These are phyloP conservation scores for Thalia dealbata DNA, from an alignment of 176 grass and related monocot genomes.

Conservation along the genomic window DNA sequence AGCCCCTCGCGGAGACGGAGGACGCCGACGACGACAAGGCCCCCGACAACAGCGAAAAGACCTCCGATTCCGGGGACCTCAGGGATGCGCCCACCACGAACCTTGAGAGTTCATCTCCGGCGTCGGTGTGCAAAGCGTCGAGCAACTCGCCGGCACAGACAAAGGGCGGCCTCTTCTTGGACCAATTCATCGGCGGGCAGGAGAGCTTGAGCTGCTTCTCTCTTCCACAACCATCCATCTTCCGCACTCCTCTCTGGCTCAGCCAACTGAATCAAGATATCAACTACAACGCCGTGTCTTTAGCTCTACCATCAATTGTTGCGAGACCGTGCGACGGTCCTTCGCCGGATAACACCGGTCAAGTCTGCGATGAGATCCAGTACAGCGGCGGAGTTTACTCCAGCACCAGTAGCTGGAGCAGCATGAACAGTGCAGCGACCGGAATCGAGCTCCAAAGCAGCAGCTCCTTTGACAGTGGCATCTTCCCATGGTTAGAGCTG, in stretches of 20 bases:
- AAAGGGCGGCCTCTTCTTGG: not conserved
- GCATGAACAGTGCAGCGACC: not conserved
- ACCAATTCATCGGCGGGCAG: not conserved
- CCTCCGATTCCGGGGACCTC: constrained; percentile 1
- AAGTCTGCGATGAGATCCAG: not conserved
- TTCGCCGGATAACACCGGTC: not conserved
- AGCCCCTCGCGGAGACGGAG: constrained; percentile 12
- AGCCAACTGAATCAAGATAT: constrained; percentile 15
- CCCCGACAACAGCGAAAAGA: constrained; percentile 6
- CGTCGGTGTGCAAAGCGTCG: not conserved
- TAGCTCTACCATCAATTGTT: not conserved
- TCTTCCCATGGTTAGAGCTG: constrained; percentile 29
- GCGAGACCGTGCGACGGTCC: too few relatives aligned
- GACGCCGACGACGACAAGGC: not conserved
- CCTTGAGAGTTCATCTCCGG: constrained; percentile 1
- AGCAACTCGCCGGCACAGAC: not conserved
- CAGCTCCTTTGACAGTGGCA: constrained; percentile 9
- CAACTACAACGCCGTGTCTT: not conserved
- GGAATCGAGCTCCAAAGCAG: constrained; percentile 9
- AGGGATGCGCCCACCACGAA: not conserved
- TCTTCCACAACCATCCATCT: not conserved
- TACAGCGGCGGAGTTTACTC: constrained; percentile 6
- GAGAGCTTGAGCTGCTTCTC: not conserved
- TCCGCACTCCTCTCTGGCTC: constrained; percentile 12
- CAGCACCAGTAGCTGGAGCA: constrained; percentile 2